Evolutionary conservation across 176 grass and related monocot genomes (phyloP).

Genomic region (Phoenix roebelenii): DNA sequence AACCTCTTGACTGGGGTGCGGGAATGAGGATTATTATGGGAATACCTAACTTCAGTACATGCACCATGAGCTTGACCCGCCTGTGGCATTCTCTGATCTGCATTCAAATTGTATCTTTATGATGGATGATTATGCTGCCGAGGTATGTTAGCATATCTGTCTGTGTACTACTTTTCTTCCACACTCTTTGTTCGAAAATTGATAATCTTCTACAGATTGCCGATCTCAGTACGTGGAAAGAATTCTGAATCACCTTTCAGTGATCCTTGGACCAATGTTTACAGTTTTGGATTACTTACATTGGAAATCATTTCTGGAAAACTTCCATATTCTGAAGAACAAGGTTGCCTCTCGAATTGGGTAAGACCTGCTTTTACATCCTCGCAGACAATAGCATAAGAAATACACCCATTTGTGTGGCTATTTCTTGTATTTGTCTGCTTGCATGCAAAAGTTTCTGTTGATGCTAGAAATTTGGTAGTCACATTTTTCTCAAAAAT

Average conservation of each 20-base stretch:
- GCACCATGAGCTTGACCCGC: conserved; percentile 75
- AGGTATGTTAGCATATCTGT: conserved; percentile 28
- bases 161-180: too few relatives aligned
- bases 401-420: too few relatives aligned
- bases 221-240: conserved; percentile 63
- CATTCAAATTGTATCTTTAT: conserved; percentile 46
- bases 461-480: too few relatives aligned
- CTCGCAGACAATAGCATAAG: neutral
- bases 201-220: conserved; percentile 32
- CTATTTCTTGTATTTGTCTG: too few relatives aligned
- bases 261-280: conserved; percentile 51
- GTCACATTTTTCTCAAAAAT: too few relatives aligned
- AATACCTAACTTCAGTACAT: conserved; percentile 67
- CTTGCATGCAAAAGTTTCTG: too few relatives aligned
- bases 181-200: too few relatives aligned
- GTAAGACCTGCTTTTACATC: conserved; percentile 16
- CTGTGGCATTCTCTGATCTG: conserved; percentile 40
- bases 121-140: conserved; percentile 75
- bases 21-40: conserved; percentile 97
- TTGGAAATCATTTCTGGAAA: conserved; percentile 74
- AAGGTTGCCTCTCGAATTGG: conserved; percentile 43
- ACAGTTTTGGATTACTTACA: conserved; percentile 53
- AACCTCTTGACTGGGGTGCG: conserved; percentile 62
- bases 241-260: conserved; percentile 32
- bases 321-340: conserved; percentile 41